phyloP scores from a whole-genome alignment of 805 yeast genomes.

The Teunomyces tritomae region DNA sequence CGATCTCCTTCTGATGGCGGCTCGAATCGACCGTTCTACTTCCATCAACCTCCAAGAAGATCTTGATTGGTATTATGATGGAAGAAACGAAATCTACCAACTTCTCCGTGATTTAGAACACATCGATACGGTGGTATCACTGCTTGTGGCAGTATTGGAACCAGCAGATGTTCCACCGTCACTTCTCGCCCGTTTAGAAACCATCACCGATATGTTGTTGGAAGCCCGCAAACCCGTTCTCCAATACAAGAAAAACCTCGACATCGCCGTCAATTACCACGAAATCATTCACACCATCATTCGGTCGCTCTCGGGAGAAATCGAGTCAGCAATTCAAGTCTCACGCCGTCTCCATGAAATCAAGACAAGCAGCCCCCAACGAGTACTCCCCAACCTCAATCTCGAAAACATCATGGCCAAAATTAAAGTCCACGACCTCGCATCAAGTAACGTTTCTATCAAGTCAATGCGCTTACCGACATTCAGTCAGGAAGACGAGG shows the following conservation, averaged over 20 bases:
- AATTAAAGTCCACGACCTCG: conserved; percentile 21
- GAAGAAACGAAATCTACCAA: conserved; percentile 17
- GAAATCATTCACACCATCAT: conserved; percentile 28
- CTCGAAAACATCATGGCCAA: conserved; percentile 19
- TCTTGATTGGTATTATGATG: conserved; percentile 26
- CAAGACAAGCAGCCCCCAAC: conserved; percentile 17
- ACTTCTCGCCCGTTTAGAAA: conserved; percentile 25
- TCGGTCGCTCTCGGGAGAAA: conserved; percentile 21
- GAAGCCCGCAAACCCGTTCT: conserved; percentile 23
- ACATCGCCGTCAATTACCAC: conserved; percentile 23
- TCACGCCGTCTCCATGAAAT: conserved; percentile 15
- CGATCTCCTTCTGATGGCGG: conserved; percentile 16
- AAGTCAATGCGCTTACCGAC: conserved; percentile 28
- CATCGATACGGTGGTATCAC: conserved; percentile 25
- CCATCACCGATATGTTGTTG: conserved; percentile 22
- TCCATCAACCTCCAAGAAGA: conserved; percentile 7
- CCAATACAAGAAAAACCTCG: conserved; percentile 21
- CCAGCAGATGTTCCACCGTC: conserved; percentile 5
- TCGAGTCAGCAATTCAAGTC: conserved; percentile 21
- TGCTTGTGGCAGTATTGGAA: conserved; percentile 11
- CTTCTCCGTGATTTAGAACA: conserved; percentile 18
- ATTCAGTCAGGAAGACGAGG: conserved; percentile 26
- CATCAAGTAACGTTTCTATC: conserved; percentile 12
- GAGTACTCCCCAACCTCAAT: conserved; percentile 15
- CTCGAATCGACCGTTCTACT: neutral